Base-by-base conservation (phyloP, 306 rosid species). In the Rubus idaeus region DNA sequence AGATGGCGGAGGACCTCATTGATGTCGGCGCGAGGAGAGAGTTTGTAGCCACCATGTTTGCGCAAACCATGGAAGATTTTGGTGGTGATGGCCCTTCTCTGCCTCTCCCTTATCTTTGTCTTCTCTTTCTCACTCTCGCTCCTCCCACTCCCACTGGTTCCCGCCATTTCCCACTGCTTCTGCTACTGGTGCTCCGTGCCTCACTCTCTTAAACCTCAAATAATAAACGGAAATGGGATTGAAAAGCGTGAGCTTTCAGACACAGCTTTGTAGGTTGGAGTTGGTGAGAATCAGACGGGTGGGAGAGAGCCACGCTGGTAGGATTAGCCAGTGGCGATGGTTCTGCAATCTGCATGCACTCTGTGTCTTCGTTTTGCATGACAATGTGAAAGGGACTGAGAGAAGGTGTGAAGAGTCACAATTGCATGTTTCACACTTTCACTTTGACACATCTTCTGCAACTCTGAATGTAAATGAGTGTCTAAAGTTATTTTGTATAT, bases 21-120 rank as follows among this genome's bases (percentile, higher is more conserved):
- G 51, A 84, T 86, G 79, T 89, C 90, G 2, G 83, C 84, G 23
- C 89, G 78, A 5, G 86, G 77, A 18, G 87, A 74, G 58, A 86
- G 90, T 57, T 42, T 77, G 77, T 89, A 86, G 35, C 87, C 80
- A 3, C 90, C 90, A 23, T 89, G 86, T 68, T 82, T 89, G 45
- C 90, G 69, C 21, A 89, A 10, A 49, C 92, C 87, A 23, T 78
- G 83, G 78, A 84, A 80, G 81, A 88, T 88, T 46, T 88, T 86
- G 49, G 89, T 73, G 65, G 91, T 84, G 67, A 88, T 86, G 46
- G 87, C 85, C 42, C 92, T 77, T 67, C 92, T 83, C 46, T 75
- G 88, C 67, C 88, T 73, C 76, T 86, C 92, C 18, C 91, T 81
- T 80, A 84, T 78, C 82, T 86, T 86, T 12, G 90, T 88, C 78